phyloP scores from a whole-genome alignment of 2,329 filamentous ascomycete genomes.

The Clonostachys sp. region DNA sequence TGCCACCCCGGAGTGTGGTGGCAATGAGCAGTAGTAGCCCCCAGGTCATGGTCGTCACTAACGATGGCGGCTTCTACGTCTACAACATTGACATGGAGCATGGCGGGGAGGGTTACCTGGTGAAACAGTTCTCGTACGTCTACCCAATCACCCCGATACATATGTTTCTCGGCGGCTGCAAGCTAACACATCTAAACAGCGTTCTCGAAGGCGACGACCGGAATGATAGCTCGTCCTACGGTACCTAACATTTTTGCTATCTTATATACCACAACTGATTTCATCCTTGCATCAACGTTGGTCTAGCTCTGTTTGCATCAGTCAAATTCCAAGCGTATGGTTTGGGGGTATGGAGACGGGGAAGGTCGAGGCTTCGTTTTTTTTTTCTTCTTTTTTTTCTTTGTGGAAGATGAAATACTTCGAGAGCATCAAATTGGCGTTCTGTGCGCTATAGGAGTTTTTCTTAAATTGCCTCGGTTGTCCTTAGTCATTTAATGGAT shows the following conservation, averaged over 20 bases:
- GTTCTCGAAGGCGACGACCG: conserved; percentile 52
- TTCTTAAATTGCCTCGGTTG: too few relatives aligned
- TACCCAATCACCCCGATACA: not conserved
- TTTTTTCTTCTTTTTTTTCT: too few relatives aligned
- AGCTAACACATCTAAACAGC: conserved; percentile 19
- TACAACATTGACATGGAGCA: conserved; percentile 94
- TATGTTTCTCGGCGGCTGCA: not conserved
- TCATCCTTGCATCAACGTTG: too few relatives aligned
- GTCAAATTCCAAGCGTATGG: too few relatives aligned
- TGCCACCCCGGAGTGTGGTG: conserved; percentile 80
- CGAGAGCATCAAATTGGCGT: too few relatives aligned
- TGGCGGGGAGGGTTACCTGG: conserved; percentile 85
- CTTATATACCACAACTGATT: too few relatives aligned
- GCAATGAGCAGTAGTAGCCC: conserved; percentile 94
- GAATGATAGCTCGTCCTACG: conserved; percentile 28
- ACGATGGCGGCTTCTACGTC: conserved; percentile 90
- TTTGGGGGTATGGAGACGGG: too few relatives aligned
- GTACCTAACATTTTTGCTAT: not conserved
- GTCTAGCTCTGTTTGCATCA: too few relatives aligned
- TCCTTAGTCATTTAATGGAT: too few relatives aligned
- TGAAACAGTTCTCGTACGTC: conserved; percentile 89
- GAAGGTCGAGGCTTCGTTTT: too few relatives aligned
- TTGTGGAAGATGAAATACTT: too few relatives aligned
- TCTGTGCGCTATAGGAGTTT: too few relatives aligned
- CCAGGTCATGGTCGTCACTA: conserved; percentile 97